A percentile compares a stretch with the other conserved stretches of the same genome.
These are phyloP conservation scores for Musa beccarii DNA, from an alignment of 176 grass and related monocot genomes.

Conservation along the genomic window DNA sequence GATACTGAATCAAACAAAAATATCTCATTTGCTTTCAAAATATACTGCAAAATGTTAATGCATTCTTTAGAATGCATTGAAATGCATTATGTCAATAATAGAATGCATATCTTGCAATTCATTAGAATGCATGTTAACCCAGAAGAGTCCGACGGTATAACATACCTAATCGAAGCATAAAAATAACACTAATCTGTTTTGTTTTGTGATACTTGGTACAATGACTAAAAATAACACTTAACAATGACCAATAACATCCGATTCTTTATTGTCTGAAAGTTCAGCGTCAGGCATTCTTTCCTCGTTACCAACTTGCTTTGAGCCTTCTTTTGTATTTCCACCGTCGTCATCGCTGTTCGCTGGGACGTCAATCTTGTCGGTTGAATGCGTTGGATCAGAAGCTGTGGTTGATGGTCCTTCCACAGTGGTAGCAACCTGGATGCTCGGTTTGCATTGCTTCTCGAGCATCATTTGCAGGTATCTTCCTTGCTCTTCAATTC, in stretches of 20 bases:
- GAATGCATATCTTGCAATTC: too few relatives aligned
- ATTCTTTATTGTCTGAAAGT: neutral
- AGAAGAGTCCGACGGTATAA: too few relatives aligned
- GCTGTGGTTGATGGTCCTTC: constrained; percentile 27
- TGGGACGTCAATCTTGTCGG: constrained; percentile 16
- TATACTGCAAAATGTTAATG: too few relatives aligned
- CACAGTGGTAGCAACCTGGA: constrained; percentile 22
- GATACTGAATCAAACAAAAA: too few relatives aligned
- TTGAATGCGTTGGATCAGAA: constrained; percentile 33
- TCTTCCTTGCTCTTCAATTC: constrained; percentile 85
- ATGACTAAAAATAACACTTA: too few relatives aligned
- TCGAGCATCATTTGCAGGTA: constrained; percentile 78
- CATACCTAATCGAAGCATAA: too few relatives aligned
- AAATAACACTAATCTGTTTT: too few relatives aligned
- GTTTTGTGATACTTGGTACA: too few relatives aligned
- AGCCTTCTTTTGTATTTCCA: neutral
- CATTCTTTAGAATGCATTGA: too few relatives aligned
- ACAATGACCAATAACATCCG: neutral
- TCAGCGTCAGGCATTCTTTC: constrained; percentile 1
- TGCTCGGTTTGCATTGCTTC: constrained; percentile 38
- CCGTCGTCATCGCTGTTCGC: constrained; percentile 23
- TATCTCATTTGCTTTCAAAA: too few relatives aligned
- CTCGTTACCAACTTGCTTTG: constrained; percentile 5
- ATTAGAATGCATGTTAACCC: too few relatives aligned
- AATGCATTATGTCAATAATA: too few relatives aligned